Percentiles rank a stretch among this genome's conserved stretches.
Conservation (phyloP, 768 basidiomycete species). For the Mycena amicta region DNA sequence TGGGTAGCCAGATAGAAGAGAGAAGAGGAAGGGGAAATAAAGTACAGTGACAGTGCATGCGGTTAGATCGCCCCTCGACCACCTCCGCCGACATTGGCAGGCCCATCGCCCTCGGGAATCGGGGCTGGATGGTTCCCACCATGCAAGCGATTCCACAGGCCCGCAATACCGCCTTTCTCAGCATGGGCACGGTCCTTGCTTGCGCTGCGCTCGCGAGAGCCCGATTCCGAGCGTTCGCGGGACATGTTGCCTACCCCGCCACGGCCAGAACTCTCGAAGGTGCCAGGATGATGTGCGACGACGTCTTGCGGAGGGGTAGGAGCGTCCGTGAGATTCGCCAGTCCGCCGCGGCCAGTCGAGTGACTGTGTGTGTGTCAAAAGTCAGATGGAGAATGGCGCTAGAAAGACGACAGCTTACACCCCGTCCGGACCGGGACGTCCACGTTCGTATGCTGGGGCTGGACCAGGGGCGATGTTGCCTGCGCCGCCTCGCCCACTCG, state of each 20-base stretch:
- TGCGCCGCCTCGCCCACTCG: conserved; percentile 63
- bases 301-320: conserved; percentile 43
- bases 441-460: conserved; percentile 25
- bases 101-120: conserved; percentile 5
- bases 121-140: conserved; percentile 4
- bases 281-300: conserved; percentile 25
- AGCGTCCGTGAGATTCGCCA: conserved; percentile 54
- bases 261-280: conserved; percentile 51
- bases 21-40: no score
- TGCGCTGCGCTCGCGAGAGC: background rate
- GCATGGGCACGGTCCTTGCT: conserved; percentile 6
- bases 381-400: background rate
- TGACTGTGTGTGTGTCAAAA: conserved; percentile 37
- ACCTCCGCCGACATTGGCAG: conserved; percentile 2
- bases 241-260: conserved; percentile 68
- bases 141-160: conserved; percentile 17
- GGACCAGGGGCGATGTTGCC: conserved; percentile 54
- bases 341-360: conserved; percentile 71
- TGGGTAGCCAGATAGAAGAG: no score
- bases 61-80: conserved; percentile 5
- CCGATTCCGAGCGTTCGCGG: conserved; percentile 27
- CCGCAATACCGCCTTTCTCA: conserved; percentile 13
- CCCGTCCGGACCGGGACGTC: conserved; percentile 33
- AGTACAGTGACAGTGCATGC: no score
- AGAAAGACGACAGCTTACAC: conserved; percentile 39